Percentiles rank a stretch among this genome's conserved stretches.
These are phyloP conservation scores for Tolypocladium cylindrosporum DNA, from an alignment of 2,329 filamentous ascomycete species.

Conservation along the genomic window DNA sequence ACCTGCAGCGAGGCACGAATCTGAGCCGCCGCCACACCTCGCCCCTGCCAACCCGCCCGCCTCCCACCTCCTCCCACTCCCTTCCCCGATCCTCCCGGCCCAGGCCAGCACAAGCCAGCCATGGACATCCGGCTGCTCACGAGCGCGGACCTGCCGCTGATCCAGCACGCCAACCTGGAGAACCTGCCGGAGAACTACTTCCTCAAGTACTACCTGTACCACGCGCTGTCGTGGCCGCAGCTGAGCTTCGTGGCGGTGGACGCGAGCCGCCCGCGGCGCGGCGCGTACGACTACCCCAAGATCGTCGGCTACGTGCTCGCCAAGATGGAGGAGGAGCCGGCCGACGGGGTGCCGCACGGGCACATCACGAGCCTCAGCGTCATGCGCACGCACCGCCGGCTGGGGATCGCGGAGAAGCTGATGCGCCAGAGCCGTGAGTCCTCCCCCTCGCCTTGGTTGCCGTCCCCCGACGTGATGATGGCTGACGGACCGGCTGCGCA, in stretches of 20 bases:
- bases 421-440: constrained; percentile 89
- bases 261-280: constrained; percentile 66
- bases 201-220: constrained; percentile 99
- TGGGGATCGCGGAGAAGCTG: constrained; percentile 92
- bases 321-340: constrained; percentile 98
- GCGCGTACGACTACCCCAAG: constrained; percentile 83
- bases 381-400: constrained; percentile 85
- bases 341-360: constrained; percentile 83
- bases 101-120: constrained; percentile 10
- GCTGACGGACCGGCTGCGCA: constrained; percentile 20
- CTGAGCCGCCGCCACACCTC: not conserved
- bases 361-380: constrained; percentile 94
- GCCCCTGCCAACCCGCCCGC: too few species aligned
- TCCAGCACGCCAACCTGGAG: constrained; percentile 97
- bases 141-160: constrained; percentile 75
- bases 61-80: not conserved
- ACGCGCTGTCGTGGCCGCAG: constrained; percentile 95
- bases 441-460: too few species aligned
- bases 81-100: not conserved
- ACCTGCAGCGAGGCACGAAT: not conserved
- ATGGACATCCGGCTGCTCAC: constrained; percentile 91
- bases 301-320: constrained; percentile 98
- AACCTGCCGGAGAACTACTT: constrained; percentile 99
- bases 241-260: constrained; percentile 95
- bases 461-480: not conserved